These are phyloP conservation scores for Paramecium sexaurelia DNA, from an alignment of 73 alveolate genomes.

Conservation along the genomic window DNA sequence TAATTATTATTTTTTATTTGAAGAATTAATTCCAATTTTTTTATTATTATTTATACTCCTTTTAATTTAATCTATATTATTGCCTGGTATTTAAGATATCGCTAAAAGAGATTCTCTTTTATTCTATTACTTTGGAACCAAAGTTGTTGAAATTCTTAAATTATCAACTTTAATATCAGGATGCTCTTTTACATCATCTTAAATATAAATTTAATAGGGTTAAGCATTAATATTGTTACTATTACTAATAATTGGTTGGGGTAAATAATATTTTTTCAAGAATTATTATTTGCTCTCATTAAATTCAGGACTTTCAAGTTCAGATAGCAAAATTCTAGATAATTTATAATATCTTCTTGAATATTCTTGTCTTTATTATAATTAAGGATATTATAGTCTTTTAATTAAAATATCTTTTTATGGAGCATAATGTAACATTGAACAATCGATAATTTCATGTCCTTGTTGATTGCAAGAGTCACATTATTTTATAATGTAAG, in stretches of 20 bases:
- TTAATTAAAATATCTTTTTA: not conserved
- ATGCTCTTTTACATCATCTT: not conserved
- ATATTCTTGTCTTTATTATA: not conserved
- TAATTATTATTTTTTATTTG: not conserved
- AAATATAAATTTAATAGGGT: not conserved
- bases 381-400: not conserved
- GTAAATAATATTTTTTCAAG: not conserved
- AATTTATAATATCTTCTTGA: not conserved
- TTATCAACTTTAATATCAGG: not conserved
- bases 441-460: not conserved
- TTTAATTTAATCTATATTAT: not conserved
- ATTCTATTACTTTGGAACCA: not conserved
- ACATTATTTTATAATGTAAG: not conserved
- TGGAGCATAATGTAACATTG: constrained; percentile 39
- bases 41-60: not conserved
- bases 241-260: not conserved
- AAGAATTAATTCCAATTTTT: not conserved
- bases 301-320: not conserved
- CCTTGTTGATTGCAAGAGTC: not conserved
- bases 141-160: not conserved
- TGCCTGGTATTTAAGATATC: not conserved
- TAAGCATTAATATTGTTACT: not conserved
- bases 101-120: not conserved
- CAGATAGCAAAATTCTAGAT: not conserved
- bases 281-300: not conserved